Evolutionary conservation across 768 basidiomycete genomes (phyloP).

Genomic region (Cystofilobasidium bisporidii): DNA sequence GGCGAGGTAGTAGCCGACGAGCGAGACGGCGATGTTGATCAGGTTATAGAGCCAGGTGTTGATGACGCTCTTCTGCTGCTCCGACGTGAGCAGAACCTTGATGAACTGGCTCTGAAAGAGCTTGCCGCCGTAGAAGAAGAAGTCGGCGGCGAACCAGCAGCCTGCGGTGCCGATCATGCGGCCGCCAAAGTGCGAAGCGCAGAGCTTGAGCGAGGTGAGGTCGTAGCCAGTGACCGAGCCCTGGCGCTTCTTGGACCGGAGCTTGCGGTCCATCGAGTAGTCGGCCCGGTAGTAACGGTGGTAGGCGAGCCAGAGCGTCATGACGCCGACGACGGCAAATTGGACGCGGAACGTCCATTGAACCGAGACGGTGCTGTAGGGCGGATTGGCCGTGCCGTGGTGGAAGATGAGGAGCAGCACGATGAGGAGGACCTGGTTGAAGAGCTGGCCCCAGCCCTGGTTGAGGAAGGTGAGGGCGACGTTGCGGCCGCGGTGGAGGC

Average conservation of each 20-base stretch:
- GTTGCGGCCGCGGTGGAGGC: slow-evolving; percentile 42
- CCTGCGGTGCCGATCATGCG: slow-evolving; percentile 38
- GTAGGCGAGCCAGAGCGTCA: slow-evolving; percentile 44
- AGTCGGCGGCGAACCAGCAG: slow-evolving; percentile 42
- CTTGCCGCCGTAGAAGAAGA: slow-evolving; percentile 39
- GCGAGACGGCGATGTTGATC: slow-evolving; percentile 38
- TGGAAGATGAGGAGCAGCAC: slow-evolving; percentile 31
- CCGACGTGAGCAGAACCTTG: slow-evolving; percentile 40
- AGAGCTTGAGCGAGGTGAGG: slow-evolving; percentile 39
- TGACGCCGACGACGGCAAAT: slow-evolving; percentile 42
- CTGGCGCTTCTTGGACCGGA: slow-evolving; percentile 34
- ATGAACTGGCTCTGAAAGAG: slow-evolving; percentile 42
- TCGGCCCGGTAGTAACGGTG: slow-evolving; percentile 42
- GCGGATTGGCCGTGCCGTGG: slow-evolving; percentile 21
- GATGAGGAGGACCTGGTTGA: slow-evolving; percentile 26
- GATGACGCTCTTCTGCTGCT: slow-evolving; percentile 37
- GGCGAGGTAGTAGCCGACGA: slow-evolving; percentile 43
- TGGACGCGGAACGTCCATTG: slow-evolving; percentile 44
- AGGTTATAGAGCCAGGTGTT: slow-evolving; percentile 43
- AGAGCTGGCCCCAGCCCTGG: slow-evolving; percentile 36
- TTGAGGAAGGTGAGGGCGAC: slow-evolving; percentile 44
- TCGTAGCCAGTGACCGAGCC: slow-evolving; percentile 43
- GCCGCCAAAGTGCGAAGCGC: slow-evolving; percentile 39
- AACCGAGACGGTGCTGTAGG: slow-evolving; percentile 36
- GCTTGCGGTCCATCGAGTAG: slow-evolving; percentile 36